Percentiles rank a stretch among this genome's conserved stretches.
These are phyloP conservation scores for Sherardia arvensis DNA, from an alignment of 257 asterid species.

Conservation along the genomic window DNA sequence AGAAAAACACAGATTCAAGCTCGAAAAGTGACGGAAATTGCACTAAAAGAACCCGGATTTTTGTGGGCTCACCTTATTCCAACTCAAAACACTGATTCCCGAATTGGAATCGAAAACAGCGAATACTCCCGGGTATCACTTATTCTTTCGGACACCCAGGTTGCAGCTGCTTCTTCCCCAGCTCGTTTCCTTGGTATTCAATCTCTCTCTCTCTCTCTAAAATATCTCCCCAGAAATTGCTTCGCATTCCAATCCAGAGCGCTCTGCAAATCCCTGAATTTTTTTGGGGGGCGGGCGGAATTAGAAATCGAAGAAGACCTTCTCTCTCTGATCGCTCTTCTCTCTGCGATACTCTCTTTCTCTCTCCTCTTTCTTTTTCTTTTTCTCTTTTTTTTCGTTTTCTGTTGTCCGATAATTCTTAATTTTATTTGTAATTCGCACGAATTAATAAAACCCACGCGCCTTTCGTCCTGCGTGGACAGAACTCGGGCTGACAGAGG, in stretches of 20 bases:
- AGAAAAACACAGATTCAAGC: conserved; percentile 37
- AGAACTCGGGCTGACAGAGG: background rate
- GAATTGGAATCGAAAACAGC: conserved; percentile 2
- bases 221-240: conserved; percentile 27
- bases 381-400: conserved; percentile 32
- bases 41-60: conserved; percentile 20
- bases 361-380: conserved; percentile 38
- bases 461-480: background rate
- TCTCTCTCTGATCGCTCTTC: conserved; percentile 66
- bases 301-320: conserved; percentile 52
- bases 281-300: conserved; percentile 19
- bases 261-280: conserved; percentile 5
- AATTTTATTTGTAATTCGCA: conserved; percentile 4
- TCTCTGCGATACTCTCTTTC: conserved; percentile 31
- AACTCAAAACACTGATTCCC: conserved; percentile 29
- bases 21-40: conserved; percentile 18
- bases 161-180: conserved; percentile 42
- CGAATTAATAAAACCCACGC: background rate
- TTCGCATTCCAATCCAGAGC: conserved; percentile 39
- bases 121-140: conserved; percentile 20
- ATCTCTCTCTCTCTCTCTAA: conserved; percentile 5
- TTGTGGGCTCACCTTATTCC: conserved; percentile 44
- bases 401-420: conserved; percentile 38
- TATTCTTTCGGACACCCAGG: conserved; percentile 41
- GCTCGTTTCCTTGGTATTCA: conserved; percentile 21